Evolutionary conservation across 1,284 basidiomycete species (phyloP), one percentile per base, ranked within the genome.

Genomic region (Ganoderma lingzhi): DNA sequence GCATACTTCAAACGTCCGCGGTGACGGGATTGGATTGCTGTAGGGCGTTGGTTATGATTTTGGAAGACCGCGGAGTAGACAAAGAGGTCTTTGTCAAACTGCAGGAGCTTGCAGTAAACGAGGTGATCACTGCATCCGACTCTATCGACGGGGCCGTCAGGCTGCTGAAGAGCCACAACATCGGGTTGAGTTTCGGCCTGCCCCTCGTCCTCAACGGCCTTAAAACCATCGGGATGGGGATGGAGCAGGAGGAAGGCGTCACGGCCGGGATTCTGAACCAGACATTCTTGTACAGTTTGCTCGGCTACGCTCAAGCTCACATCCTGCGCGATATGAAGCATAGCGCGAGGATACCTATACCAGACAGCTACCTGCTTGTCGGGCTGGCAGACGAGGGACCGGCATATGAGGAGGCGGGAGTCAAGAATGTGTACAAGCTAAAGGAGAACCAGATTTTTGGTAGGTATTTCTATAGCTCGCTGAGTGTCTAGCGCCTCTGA

Each of bases 361-460:
- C 88, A 0, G 81, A 89, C 1, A 89, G 89, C 67, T 88, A 88
- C 71, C 82, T 89, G 28, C 83, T 94, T 3, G 91, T 94, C 23
- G 93, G 93, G 3, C 84, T 94, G n/a, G 90, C 91, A 6, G 93
- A 94, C 75, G 93, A 94, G 80, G 91, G 91, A 2, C 85, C 87
- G 3, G 84, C 87, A 0, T 91, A 93, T 71, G 80, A 80, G 66
- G 75, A 75, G 14, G 81, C 79, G 14, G 89, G 87, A 0, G 75
- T 80, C 56, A 76, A 85, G 58, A 84, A 90, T 69, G 86, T 92
- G 1, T 90, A 82, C 73, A 81, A 73, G n/a, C 76, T 93, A 23
- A 77, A 78, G 4, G 83, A 85, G 69, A 86, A 84, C 0, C 79
- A 90, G 70, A 89, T 93, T 6, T 93, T 87, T 73, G 92, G 91